These are phyloP conservation scores for Harringtonia lauricola DNA, from an alignment of 2,329 filamentous ascomycete species.

Conservation along the genomic window DNA sequence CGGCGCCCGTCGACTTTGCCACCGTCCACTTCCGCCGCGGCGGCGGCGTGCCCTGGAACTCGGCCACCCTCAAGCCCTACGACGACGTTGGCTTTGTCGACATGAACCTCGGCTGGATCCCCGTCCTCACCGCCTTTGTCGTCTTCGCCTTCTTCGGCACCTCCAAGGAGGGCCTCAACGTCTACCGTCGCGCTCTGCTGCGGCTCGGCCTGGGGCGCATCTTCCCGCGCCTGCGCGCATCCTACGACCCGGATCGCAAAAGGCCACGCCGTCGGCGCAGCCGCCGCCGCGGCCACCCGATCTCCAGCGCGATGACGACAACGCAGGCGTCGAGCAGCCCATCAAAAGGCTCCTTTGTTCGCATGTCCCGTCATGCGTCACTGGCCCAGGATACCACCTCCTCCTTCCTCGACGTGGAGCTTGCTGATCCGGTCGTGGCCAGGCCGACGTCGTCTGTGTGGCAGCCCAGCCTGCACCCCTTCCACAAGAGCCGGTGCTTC, in stretches of 20 bases:
- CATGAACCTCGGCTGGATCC: slow-evolving; percentile 37
- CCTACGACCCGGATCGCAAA: slow-evolving; percentile 15
- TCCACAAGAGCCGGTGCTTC: neutral
- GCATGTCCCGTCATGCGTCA: neutral
- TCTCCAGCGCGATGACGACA: neutral
- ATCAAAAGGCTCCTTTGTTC: slow-evolving; percentile 5
- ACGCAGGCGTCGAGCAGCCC: slow-evolving; percentile 1
- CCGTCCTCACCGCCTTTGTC: slow-evolving; percentile 32
- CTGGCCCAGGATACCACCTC: neutral
- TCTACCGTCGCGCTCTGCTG: slow-evolving; percentile 31
- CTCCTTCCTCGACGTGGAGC: neutral
- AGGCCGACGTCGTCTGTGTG: neutral
- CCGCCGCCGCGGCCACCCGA: neutral
- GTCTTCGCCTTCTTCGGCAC: slow-evolving; percentile 45
- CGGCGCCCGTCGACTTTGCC: slow-evolving; percentile 27
- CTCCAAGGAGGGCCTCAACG: slow-evolving; percentile 40
- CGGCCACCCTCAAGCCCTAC: slow-evolving; percentile 34
- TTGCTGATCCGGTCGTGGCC: neutral
- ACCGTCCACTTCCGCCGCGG: slow-evolving; percentile 25
- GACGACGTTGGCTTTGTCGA: slow-evolving; percentile 24
- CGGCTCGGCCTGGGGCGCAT: slow-evolving; percentile 29
- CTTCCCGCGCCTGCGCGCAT: slow-evolving; percentile 28
- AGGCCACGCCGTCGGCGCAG: too few species aligned
- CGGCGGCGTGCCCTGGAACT: slow-evolving; percentile 30
- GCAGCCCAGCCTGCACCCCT: neutral